These are phyloP conservation scores for Arctium lappa DNA, from an alignment of 129 eudicot species.

Conservation along the genomic window DNA sequence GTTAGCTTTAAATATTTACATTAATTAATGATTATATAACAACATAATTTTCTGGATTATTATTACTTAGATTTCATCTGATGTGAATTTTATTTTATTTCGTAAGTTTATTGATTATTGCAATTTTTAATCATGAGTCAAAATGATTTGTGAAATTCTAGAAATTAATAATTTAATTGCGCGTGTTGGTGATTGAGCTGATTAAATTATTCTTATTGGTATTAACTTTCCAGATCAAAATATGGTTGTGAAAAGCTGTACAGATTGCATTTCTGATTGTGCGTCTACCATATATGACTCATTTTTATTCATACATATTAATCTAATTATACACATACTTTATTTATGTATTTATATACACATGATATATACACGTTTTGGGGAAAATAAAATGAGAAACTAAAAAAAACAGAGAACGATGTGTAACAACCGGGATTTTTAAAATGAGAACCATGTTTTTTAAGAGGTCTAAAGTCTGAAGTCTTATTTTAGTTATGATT, in stretches of 20 bases:
- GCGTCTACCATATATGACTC: not conserved
- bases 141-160: slow-evolving; percentile 5
- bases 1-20: not conserved
- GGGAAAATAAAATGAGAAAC: too few species aligned
- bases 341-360: too few species aligned
- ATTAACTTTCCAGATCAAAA: slow-evolving; percentile 23
- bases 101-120: not conserved
- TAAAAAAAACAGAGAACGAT: too few species aligned
- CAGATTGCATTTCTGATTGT: not conserved
- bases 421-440: too few species aligned
- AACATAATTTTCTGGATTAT: slow-evolving; percentile 14
- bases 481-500: too few species aligned
- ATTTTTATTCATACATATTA: not conserved
- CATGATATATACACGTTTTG: too few species aligned
- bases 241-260: not conserved
- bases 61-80: not conserved
- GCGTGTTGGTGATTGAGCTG: slow-evolving; percentile 29
- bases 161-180: not conserved
- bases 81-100: not conserved
- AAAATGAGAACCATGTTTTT: too few species aligned
- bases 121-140: not conserved
- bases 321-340: not conserved
- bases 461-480: too few species aligned
- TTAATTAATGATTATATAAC: slow-evolving; percentile 11
- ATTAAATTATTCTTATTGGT: not conserved